Conservation (phyloP, 1,284 basidiomycete genomes). For the Moniliophthora roreri region DNA sequence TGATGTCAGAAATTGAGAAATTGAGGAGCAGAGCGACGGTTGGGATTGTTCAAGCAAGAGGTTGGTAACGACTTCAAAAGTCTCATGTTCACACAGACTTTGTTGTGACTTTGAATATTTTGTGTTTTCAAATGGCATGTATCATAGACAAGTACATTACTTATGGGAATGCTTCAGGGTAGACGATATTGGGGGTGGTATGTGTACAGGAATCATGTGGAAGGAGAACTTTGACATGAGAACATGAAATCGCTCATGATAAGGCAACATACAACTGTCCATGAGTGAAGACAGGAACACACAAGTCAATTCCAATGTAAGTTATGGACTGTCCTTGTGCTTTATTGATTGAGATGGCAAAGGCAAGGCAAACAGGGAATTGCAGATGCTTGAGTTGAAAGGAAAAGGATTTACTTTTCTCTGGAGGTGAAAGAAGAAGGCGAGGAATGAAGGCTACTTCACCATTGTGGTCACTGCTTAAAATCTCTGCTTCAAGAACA, state of each 20-base stretch:
- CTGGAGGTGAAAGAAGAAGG: slow-evolving; percentile 24
- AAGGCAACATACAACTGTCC: slow-evolving; percentile 32
- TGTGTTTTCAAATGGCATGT: too few species aligned
- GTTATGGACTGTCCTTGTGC: slow-evolving; percentile 33
- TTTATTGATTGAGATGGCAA: slow-evolving; percentile 40
- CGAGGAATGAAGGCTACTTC: slow-evolving; percentile 30
- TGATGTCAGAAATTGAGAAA: too few species aligned
- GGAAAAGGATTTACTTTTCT: slow-evolving; percentile 14
- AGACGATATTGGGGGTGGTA: slow-evolving; percentile 17
- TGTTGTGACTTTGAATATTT: too few species aligned
- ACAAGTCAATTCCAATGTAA: slow-evolving; percentile 28
- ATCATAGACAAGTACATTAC: too few species aligned
- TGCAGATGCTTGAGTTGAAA: slow-evolving; percentile 22
- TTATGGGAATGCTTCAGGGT: slow-evolving; percentile 20
- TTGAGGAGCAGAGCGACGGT: too few species aligned
- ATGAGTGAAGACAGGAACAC: slow-evolving; percentile 28
- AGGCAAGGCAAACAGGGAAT: slow-evolving; percentile 32
- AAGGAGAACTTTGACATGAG: slow-evolving; percentile 20
- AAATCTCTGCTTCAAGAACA: slow-evolving; percentile 26
- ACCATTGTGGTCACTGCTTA: slow-evolving; percentile 29
- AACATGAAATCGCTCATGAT: slow-evolving; percentile 20
- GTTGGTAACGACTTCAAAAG: too few species aligned
- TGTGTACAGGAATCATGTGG: slow-evolving; percentile 8
- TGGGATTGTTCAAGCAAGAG: too few species aligned
- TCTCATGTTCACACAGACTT: too few species aligned